Evolutionary conservation across 2,329 filamentous ascomycete genomes (phyloP).

Genomic region (Lecanicillium sp.): DNA sequence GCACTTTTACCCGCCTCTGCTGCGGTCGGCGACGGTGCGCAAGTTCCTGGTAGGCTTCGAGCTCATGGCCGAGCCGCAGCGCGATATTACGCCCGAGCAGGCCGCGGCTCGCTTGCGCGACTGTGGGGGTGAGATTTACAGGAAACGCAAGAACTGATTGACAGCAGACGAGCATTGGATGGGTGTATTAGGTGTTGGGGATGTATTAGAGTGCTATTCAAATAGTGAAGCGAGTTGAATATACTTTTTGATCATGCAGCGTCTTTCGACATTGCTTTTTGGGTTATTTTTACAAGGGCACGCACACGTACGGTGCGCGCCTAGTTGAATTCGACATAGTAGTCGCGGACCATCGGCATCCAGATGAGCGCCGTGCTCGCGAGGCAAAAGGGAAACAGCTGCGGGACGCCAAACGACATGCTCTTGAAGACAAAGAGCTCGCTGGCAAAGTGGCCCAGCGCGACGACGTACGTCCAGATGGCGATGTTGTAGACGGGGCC

Average conservation of each 20-base stretch:
- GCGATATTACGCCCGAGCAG: slow-evolving; percentile 96
- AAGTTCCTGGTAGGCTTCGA: slow-evolving; percentile 98
- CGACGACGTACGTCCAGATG: slow-evolving; percentile 75
- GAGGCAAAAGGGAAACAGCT: slow-evolving; percentile 50
- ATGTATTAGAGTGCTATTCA: too few species aligned
- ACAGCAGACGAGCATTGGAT: neutral
- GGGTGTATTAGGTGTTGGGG: slow-evolving; percentile 1
- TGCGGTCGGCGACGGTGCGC: slow-evolving; percentile 86
- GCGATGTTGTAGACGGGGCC: slow-evolving; percentile 72
- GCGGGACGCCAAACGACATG: slow-evolving; percentile 55
- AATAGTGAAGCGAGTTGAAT: neutral
- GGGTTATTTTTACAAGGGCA: too few species aligned
- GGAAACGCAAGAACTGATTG: slow-evolving; percentile 42
- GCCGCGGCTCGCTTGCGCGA: slow-evolving; percentile 70
- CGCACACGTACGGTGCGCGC: neutral
- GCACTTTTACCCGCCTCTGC: slow-evolving; percentile 92
- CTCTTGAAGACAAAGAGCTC: slow-evolving; percentile 79
- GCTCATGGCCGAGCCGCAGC: slow-evolving; percentile 93
- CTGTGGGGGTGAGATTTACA: slow-evolving; percentile 78
- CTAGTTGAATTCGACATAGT: slow-evolving; percentile 52
- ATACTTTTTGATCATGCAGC: neutral
- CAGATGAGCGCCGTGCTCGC: slow-evolving; percentile 48
- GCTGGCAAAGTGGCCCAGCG: slow-evolving; percentile 68
- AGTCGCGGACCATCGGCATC: slow-evolving; percentile 62
- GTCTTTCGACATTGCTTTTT: neutral